phyloP scores from a whole-genome alignment of 2,329 filamentous ascomycete genomes.

The Pyrenophora graminea region DNA sequence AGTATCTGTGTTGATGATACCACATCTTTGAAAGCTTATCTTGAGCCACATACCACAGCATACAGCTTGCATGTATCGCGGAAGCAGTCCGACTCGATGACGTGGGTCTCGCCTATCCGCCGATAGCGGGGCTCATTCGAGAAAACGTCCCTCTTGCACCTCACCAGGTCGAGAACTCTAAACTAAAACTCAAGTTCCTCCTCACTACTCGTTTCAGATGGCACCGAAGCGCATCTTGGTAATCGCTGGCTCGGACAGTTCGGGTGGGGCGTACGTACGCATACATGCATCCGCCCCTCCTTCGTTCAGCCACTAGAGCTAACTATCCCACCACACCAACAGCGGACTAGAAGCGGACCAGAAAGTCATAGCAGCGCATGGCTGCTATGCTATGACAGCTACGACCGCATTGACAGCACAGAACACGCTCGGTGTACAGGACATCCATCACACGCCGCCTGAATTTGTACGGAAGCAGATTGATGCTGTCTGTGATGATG shows the following conservation, averaged over 20 bases:
- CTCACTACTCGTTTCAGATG: constrained; percentile 24
- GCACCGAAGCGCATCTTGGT: constrained; percentile 66
- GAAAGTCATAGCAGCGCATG: constrained; percentile 89
- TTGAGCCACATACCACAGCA: not conserved
- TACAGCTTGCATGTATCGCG: not conserved
- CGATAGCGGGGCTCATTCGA: constrained; percentile 30
- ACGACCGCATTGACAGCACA: constrained; percentile 96
- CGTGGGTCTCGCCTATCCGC: constrained; percentile 31
- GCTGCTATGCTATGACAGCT: constrained; percentile 93
- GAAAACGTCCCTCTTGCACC: constrained; percentile 5
- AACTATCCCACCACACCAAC: constrained; percentile 46
- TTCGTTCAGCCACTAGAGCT: constrained; percentile 19
- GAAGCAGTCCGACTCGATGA: constrained; percentile 19
- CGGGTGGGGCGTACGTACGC: constrained; percentile 81
- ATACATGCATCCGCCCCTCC: constrained; percentile 18
- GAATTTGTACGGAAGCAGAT: constrained; percentile 84
- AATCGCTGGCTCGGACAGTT: constrained; percentile 88
- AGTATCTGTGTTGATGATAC: no score
- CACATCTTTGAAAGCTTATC: no score
- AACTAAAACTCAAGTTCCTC: no score
- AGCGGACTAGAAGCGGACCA: constrained; percentile 92
- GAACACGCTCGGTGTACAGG: constrained; percentile 83
- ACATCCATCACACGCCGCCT: constrained; percentile 77
- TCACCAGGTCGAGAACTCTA: not conserved
- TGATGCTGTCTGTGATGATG: constrained; percentile 79